phyloP scores from a whole-genome alignment of 2,329 filamentous ascomycete genomes.

The Calonectria hongkongensis region DNA sequence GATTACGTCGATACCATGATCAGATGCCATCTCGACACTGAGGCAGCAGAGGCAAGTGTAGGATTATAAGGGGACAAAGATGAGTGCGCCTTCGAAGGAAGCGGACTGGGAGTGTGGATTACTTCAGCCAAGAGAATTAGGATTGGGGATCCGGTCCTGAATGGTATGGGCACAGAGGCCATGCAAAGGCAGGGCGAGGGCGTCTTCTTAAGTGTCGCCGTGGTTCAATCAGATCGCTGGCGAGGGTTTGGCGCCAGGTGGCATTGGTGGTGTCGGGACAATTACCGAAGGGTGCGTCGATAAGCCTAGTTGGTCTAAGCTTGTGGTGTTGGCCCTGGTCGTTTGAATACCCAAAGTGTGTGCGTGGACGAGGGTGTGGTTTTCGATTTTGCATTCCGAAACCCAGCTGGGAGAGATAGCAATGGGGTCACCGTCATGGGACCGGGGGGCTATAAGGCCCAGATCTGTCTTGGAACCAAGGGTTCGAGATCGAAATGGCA shows the following conservation, averaged over 20 bases:
- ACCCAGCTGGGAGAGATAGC: constrained; percentile 1
- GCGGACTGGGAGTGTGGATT: not conserved
- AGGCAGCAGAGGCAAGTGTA: not conserved
- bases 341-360: not conserved
- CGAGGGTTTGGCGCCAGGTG: constrained; percentile 16
- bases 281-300: constrained; percentile 25
- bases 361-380: not conserved
- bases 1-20: constrained; percentile 27
- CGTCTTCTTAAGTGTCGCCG: constrained; percentile 4
- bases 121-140: not conserved
- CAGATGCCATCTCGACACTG: constrained; percentile 35
- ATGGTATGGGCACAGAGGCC: not conserved
- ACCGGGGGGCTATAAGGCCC: not conserved
- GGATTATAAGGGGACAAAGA: too few species aligned
- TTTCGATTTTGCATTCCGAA: not conserved
- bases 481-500: not conserved
- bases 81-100: not conserved
- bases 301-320: constrained; percentile 27
- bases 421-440: not conserved
- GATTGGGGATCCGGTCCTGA: not conserved
- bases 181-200: not conserved
- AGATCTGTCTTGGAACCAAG: not conserved
- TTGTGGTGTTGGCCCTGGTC: constrained; percentile 10
- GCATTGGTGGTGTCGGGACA: constrained; percentile 24
- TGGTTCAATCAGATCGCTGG: constrained; percentile 5